Conservation (phyloP, 2,329 filamentous ascomycete species). For the Bipolaris sorokiniana region DNA sequence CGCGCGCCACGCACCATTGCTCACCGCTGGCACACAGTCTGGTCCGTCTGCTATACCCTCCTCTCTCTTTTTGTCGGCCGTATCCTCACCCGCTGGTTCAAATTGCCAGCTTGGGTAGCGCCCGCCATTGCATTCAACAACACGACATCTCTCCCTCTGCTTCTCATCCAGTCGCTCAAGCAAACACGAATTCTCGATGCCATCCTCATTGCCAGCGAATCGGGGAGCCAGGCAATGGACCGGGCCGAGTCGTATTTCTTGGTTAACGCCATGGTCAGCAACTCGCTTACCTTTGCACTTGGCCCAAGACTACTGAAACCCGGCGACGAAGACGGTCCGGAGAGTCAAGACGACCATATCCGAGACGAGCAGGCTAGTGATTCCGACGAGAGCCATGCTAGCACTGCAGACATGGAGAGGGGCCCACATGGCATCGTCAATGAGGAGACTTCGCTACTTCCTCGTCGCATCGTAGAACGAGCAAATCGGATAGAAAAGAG, state of each 20-base stretch:
- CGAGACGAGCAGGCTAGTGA: conserved; percentile 2
- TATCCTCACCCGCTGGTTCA: conserved; percentile 53
- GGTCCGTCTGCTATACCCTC: conserved; percentile 59
- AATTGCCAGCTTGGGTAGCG: conserved; percentile 60
- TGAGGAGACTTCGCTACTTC: conserved; percentile 61
- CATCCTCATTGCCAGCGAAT: conserved; percentile 54
- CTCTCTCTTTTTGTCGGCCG: conserved; percentile 58
- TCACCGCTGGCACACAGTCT: conserved; percentile 48
- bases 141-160: conserved; percentile 60
- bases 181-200: conserved; percentile 63
- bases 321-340: conserved; percentile 50
- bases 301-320: conserved; percentile 64
- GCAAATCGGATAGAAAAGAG: conserved; percentile 39
- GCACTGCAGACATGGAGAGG: conserved; percentile 30
- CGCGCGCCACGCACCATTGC: background rate
- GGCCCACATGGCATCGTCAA: conserved; percentile 40
- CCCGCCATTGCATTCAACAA: conserved; percentile 64
- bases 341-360: conserved; percentile 33
- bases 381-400: conserved; percentile 33
- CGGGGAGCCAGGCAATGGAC: conserved; percentile 57
- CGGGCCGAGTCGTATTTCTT: conserved; percentile 70
- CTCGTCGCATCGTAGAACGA: conserved; percentile 43
- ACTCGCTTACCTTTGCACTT: conserved; percentile 68
- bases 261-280: conserved; percentile 68
- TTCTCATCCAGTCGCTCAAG: conserved; percentile 60